Evolutionary conservation across 768 basidiomycete species (phyloP).

Genomic region (Leccinum incarnatum): DNA sequence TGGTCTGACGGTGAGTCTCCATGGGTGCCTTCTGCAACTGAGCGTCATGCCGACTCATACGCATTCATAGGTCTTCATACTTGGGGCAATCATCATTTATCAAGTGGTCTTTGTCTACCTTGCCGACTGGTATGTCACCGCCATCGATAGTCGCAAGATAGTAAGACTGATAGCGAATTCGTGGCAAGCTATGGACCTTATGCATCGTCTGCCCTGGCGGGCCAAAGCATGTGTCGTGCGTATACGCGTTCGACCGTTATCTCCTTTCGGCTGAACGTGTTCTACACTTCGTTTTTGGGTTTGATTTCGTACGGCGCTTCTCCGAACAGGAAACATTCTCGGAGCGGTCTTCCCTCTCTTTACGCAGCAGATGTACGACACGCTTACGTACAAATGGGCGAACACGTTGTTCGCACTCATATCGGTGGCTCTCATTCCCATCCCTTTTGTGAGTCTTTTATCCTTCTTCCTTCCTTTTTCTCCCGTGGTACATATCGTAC

Average conservation of each 20-base stretch:
- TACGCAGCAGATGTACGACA: constrained; percentile 54
- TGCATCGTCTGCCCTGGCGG: constrained; percentile 68
- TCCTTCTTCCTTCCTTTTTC: neutral
- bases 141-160: neutral
- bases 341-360: constrained; percentile 62
- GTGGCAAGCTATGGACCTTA: constrained; percentile 49
- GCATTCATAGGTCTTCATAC: constrained; percentile 45
- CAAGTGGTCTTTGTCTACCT: constrained; percentile 59
- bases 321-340: constrained; percentile 43
- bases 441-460: constrained; percentile 50
- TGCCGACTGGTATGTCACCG: constrained; percentile 52
- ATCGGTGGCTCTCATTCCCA: constrained; percentile 52
- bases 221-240: constrained; percentile 59
- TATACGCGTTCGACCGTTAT: constrained; percentile 5
- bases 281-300: constrained; percentile 16
- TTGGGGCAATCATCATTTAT: constrained; percentile 53
- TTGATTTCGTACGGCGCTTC: neutral
- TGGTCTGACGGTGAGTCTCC: constrained; percentile 25
- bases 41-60: neutral
- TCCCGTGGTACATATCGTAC: neutral
- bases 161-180: neutral
- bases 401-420: constrained; percentile 55
- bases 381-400: constrained; percentile 58
- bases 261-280: constrained; percentile 5
- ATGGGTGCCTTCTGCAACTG: neutral